Base-by-base conservation (phyloP, 2,329 filamentous ascomycete genomes). In the Colletotrichum echinochloae region DNA sequence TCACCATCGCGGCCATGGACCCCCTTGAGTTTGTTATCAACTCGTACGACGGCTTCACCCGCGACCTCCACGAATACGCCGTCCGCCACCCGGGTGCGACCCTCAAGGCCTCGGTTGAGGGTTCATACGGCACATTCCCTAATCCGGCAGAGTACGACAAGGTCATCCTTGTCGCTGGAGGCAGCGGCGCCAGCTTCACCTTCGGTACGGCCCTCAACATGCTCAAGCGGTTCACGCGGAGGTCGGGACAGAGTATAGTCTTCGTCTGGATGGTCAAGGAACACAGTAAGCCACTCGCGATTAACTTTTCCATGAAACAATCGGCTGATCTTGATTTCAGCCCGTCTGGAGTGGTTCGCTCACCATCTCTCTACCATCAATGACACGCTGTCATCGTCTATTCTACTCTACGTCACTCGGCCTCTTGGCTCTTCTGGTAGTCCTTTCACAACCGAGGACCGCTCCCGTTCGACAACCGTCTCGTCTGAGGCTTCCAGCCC, bases 131-230 rank as follows among this genome's bases (percentile, higher is more conserved):
- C 14, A 83, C 83, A 1, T 79, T 85, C 28, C 86, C 86, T 0
- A 81, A 87, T 65, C 83, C 85, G 0, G 14, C 52, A 0, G 62
- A 63, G 9, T 77, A 77, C 26, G 73, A 77, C 23, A 76, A 73
- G 30, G 52, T 77, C 2, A 37, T 77, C 0, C 41, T 77, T 9
- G 64, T 78, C 26, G 72, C 75, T 2, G 75, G 76, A 3, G 89
- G 89, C 5, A 88, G 87, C 60, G 89, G 89, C 2, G 89, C 87
- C 2, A 89, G 85, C 37, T 91, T 90, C 75, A 82, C 82, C 7
- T 78, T 83, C 52, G 83, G 83, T 54, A 78, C 78, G 28, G 80
- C 80, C 7, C 77, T 83, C 49, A 76, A 77, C 68, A 76, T 83
- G 61, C 75, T 84, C 16, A 77, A 74, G 59, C 77, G 72, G 18